Percentiles rank a stretch among this genome's conserved stretches.
Conservation (phyloP, 306 rosid genomes). For the Cucurbita moschata region DNA sequence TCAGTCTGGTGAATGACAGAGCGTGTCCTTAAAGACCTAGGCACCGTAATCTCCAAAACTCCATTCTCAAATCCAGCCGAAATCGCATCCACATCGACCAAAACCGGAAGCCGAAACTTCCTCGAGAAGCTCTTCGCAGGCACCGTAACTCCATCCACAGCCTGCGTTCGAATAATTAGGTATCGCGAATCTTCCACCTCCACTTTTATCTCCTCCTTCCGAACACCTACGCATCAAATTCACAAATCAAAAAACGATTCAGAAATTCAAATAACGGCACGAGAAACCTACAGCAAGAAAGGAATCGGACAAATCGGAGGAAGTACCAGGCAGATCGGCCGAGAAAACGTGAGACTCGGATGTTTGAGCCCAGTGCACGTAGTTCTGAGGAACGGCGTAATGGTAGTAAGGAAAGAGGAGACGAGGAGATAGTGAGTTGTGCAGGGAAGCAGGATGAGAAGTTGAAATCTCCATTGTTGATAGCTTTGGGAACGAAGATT, state of each 20-base stretch:
- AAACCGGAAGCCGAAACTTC: slow-evolving; percentile 57
- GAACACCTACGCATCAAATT: slow-evolving; percentile 31
- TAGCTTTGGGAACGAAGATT: not conserved
- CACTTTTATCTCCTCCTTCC: slow-evolving; percentile 58
- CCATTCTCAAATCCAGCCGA: slow-evolving; percentile 55
- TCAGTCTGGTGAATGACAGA: slow-evolving; percentile 19
- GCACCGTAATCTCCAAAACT: slow-evolving; percentile 53
- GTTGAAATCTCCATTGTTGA: not conserved
- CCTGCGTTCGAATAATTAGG: slow-evolving; percentile 51
- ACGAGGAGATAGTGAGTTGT: slow-evolving; percentile 34
- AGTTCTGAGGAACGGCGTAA: slow-evolving; percentile 33
- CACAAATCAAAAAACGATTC: not conserved
- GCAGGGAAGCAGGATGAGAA: not conserved
- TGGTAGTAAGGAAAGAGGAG: slow-evolving; percentile 36
- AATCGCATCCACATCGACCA: slow-evolving; percentile 42
- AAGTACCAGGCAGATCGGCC: slow-evolving; percentile 53
- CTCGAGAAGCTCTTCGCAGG: slow-evolving; percentile 39
- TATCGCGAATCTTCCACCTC: slow-evolving; percentile 67
- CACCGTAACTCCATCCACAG: slow-evolving; percentile 27
- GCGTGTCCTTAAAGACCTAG: slow-evolving; percentile 30
- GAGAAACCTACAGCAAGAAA: not conserved
- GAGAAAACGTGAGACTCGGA: slow-evolving; percentile 61
- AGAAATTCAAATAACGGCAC: not conserved
- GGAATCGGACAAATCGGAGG: not conserved
- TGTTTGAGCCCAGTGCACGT: slow-evolving; percentile 65